Conservation (phyloP, 2,329 filamentous ascomycete genomes). For the Trichoderma semiorbis region DNA sequence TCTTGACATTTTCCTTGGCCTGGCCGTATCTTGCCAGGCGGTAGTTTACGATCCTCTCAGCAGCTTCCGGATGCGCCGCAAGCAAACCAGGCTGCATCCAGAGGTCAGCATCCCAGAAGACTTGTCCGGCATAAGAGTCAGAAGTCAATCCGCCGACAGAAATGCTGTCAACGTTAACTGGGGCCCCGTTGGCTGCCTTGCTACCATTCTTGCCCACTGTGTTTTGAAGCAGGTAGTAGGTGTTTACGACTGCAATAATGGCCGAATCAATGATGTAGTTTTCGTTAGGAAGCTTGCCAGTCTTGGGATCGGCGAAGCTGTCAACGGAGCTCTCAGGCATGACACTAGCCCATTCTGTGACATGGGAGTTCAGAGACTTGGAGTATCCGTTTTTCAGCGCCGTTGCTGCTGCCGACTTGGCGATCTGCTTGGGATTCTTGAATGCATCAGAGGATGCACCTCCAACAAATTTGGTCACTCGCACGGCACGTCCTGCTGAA, state of each 20-base stretch:
- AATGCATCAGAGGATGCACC: slow-evolving; percentile 68
- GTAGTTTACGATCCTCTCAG: slow-evolving; percentile 28
- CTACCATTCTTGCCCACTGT: slow-evolving; percentile 40
- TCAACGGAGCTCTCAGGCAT: slow-evolving; percentile 62
- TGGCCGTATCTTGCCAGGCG: slow-evolving; percentile 38
- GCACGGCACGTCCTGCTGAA: slow-evolving; percentile 48
- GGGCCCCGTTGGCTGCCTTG: slow-evolving; percentile 42
- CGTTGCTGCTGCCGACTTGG: slow-evolving; percentile 51
- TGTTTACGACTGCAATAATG: slow-evolving; percentile 52
- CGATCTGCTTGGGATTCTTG: slow-evolving; percentile 50
- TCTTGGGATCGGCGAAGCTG: slow-evolving; percentile 50
- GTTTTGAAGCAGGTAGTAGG: slow-evolving; percentile 55
- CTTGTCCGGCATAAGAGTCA: slow-evolving; percentile 29
- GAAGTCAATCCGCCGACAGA: slow-evolving; percentile 28
- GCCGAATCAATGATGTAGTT: slow-evolving; percentile 51
- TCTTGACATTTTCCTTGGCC: slow-evolving; percentile 57
- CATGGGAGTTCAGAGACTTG: slow-evolving; percentile 53
- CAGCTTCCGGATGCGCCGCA: slow-evolving; percentile 26
- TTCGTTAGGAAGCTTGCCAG: slow-evolving; percentile 56
- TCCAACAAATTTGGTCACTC: slow-evolving; percentile 65
- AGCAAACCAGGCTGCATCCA: slow-evolving; percentile 30
- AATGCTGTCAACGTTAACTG: slow-evolving; percentile 32
- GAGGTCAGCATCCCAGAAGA: slow-evolving; percentile 32
- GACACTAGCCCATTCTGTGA: slow-evolving; percentile 58
- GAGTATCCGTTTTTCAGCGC: slow-evolving; percentile 49